These are phyloP conservation scores for Periconia macrospinosa DNA, from an alignment of 2,329 filamentous ascomycete genomes.

Conservation along the genomic window DNA sequence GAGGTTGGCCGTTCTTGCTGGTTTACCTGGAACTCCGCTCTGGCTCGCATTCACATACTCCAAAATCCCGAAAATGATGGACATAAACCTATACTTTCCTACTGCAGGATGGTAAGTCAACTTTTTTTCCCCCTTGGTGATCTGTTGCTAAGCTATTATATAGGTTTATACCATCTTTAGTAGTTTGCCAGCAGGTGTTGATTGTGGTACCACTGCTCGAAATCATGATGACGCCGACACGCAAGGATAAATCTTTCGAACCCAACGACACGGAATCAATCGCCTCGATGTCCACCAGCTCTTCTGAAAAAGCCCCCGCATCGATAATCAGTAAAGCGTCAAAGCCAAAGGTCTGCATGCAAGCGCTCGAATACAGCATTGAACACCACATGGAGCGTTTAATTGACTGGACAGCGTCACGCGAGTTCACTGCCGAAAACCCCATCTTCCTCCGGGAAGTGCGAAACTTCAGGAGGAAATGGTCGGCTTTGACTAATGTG, in stretches of 20 bases:
- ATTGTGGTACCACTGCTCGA: constrained; percentile 40
- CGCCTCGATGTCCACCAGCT: constrained; percentile 23
- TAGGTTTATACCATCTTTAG: constrained; percentile 40
- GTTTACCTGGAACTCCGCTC: constrained; percentile 40
- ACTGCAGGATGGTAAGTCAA: constrained; percentile 39
- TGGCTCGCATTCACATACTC: constrained; percentile 43
- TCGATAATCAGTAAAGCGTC: constrained; percentile 28
- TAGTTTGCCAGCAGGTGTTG: constrained; percentile 42
- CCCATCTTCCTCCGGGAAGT: constrained; percentile 44
- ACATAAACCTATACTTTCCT: constrained; percentile 36
- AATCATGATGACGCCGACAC: constrained; percentile 22
- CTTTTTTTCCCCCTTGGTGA: constrained; percentile 1
- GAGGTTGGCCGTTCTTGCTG: constrained; percentile 40
- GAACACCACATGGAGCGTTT: constrained; percentile 38
- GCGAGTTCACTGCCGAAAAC: constrained; percentile 43
- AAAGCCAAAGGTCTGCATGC: constrained; percentile 40
- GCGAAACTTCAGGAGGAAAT: constrained; percentile 41
- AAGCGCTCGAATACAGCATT: constrained; percentile 39
- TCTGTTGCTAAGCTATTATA: constrained; percentile 7
- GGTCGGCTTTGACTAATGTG: constrained; percentile 26
- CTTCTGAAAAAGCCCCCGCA: constrained; percentile 24
- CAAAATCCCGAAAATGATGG: constrained; percentile 18
- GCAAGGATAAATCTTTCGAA: neutral
- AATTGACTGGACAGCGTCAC: constrained; percentile 39
- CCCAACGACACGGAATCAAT: constrained; percentile 31